Base-by-base conservation (phyloP, 1,284 basidiomycete species). In the Mycosarcoma mackinlayi region DNA sequence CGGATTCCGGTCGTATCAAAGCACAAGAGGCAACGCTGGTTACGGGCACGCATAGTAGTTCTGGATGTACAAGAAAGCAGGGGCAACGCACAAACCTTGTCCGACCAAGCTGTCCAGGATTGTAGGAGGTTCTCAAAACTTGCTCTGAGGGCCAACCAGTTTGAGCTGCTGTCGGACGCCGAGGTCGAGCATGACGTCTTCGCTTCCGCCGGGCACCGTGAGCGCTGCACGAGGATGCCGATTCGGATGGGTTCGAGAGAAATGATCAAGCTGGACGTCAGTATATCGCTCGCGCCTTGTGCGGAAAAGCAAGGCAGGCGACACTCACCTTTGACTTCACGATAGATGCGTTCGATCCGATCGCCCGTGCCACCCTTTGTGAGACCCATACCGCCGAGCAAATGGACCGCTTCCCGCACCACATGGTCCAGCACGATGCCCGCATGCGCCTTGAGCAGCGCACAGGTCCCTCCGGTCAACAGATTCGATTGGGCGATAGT, bases 401-500 rank as follows among this genome's bases (percentile, higher is more conserved):
- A 28, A 31, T 76, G 67, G 21, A 73, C 60, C 10, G 73, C 53
- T 45, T 77, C 75, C 7, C 74, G 30, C 28, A 58, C 64, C 7
- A 76, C 68, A 19, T 77, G 52, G 25, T 77, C 72, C 28, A 77
- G 38, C 40, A 75, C 73, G 38, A 77, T 75, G 8, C 70, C 73
- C n/a, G 77, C 69, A 39, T 79, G 77, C 10, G 77, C 75, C 60
- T 79, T 79, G 39, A 79, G 53, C 40, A 76, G 52, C 3, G 69
- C 77, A 30, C 70, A 71, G 23, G 62, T 63, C 14, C 77, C 77
- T 6, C 77, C 77, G 18, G 71, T 75, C 37, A 73, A 28, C 33
- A 72, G 16, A 41, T 76, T 79, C 3, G 62, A 58, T 47, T 79
- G 45, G 3, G 49, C 31, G 14, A 66, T 73, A 18, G 57, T 55